phyloP scores from a whole-genome alignment of 2,329 filamentous ascomycete genomes.

The Sclerotinia spermophila region DNA sequence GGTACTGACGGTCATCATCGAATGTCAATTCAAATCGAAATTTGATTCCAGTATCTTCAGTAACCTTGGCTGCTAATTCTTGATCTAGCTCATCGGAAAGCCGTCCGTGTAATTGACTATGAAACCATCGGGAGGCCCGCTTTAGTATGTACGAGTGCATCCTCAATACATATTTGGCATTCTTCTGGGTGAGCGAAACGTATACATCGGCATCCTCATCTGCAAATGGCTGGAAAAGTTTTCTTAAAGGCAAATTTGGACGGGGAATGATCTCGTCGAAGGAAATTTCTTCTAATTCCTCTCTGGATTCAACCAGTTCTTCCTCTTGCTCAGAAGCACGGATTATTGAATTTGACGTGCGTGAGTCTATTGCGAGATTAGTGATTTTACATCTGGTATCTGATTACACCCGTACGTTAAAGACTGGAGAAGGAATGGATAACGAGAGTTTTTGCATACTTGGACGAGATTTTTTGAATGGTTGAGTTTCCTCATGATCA shows the following conservation, averaged over 20 bases:
- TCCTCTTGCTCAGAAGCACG: not conserved
- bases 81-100: not conserved
- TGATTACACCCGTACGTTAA: too few species aligned
- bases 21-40: not conserved
- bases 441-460: not conserved
- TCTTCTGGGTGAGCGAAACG: not conserved
- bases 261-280: not conserved
- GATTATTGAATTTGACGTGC: not conserved
- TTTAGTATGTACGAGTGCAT: not conserved
- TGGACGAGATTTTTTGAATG: not conserved
- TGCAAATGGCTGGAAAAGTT: not conserved
- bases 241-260: rapidly evolving
- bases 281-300: not conserved
- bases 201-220: not conserved
- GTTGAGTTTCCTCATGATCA: not conserved
- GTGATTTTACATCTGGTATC: too few species aligned
- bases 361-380: not conserved
- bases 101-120: rapidly evolving
- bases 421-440: too few species aligned
- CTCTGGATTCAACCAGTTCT: not conserved
- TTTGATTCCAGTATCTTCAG: not conserved
- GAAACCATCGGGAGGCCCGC: constrained; percentile 7
- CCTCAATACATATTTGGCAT: not conserved
- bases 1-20: not conserved
- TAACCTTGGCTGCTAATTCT: rapidly evolving